A percentile compares a stretch with the other conserved stretches of the same genome.
phyloP scores from a whole-genome alignment of 148 eudicot species.

The Polygonum aviculare region DNA sequence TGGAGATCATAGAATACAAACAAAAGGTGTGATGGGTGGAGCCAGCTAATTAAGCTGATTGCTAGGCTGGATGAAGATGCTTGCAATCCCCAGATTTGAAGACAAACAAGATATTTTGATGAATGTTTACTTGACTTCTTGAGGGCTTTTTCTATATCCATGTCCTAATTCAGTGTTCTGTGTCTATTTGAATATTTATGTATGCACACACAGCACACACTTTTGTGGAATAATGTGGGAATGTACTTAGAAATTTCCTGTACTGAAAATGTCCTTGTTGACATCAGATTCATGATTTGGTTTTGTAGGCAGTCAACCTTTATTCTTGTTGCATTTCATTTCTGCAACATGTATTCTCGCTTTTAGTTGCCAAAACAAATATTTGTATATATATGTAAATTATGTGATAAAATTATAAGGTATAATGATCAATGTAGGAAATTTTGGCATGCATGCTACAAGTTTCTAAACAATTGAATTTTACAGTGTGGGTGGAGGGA shows the following conservation, averaged over 20 bases:
- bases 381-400: no score
- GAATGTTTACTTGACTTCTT: not conserved
- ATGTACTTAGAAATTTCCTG: not conserved
- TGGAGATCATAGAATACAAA: no score
- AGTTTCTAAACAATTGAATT: no score
- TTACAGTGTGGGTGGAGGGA: no score
- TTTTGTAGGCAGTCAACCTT: not conserved
- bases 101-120: not conserved
- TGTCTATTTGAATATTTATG: no score
- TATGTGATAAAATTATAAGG: no score
- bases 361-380: no score
- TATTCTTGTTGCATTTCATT: no score
- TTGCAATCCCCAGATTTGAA: not conserved
- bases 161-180: not conserved
- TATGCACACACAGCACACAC: not conserved
- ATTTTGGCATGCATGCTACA: no score
- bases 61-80: not conserved
- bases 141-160: not conserved
- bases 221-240: not conserved
- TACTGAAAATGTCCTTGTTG: not conserved
- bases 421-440: no score
- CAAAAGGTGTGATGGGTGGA: not conserved
- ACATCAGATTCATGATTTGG: not conserved
- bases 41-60: not conserved
- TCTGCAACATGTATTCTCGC: no score